Percentiles rank a stretch among this genome's conserved stretches.
Evolutionary conservation across 306 rosid species (phyloP).

Genomic region (Cucurbita ficifolia): DNA sequence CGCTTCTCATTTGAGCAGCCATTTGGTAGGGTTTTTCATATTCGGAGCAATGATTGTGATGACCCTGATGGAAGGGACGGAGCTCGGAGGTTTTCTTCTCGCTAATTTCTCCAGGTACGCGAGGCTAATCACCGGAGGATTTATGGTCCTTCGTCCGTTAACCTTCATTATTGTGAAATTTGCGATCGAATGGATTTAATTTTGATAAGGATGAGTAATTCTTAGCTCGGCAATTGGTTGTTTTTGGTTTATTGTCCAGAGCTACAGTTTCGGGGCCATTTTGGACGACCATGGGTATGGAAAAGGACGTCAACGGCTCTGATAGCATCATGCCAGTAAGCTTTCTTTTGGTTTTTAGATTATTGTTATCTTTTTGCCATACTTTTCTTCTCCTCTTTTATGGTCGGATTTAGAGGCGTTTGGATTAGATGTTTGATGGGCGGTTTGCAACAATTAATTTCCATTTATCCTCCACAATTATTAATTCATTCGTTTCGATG

Average conservation of each 20-base stretch:
- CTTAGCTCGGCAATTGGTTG: not conserved
- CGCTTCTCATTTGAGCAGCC: constrained; percentile 25
- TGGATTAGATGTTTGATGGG: not conserved
- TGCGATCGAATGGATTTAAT: not conserved
- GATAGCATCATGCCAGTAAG: constrained; percentile 21
- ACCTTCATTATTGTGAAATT: not conserved
- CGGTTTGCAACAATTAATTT: not conserved
- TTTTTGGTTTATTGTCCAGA: constrained; percentile 20
- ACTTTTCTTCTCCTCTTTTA: not conserved
- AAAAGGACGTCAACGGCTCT: constrained; percentile 21
- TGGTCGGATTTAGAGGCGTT: not conserved
- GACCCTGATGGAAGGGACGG: constrained; percentile 27
- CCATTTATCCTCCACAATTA: not conserved
- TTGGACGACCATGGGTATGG: constrained; percentile 14
- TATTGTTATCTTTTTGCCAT: not conserved
- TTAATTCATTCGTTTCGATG: not conserved
- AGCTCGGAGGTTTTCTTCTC: constrained; percentile 24
- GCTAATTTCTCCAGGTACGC: constrained; percentile 35
- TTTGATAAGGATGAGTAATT: not conserved
- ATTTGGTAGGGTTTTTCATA: constrained; percentile 55
- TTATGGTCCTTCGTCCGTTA: not conserved
- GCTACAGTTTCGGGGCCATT: constrained; percentile 13
- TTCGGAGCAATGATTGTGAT: constrained; percentile 35
- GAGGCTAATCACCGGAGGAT: not conserved
- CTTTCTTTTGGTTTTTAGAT: not conserved